phyloP scores from a whole-genome alignment of 768 basidiomycete species.

The Clitopilus hobsonii region DNA sequence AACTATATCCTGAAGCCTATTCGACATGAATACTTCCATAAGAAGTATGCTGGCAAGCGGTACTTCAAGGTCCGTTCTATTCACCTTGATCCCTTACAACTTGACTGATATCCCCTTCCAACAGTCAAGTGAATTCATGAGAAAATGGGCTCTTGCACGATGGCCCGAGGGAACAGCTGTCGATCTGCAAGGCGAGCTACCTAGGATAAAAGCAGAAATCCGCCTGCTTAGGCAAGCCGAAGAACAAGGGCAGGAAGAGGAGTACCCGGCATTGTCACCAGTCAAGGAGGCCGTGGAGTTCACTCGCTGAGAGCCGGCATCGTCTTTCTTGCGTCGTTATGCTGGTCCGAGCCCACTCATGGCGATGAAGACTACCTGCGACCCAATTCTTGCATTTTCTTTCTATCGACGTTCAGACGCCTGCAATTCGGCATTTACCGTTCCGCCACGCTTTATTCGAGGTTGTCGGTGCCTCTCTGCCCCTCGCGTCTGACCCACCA shows the following conservation, averaged over 20 bases:
- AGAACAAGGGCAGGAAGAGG: constrained; percentile 16
- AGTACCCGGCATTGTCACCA: background rate
- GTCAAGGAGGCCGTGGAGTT: background rate
- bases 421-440: background rate
- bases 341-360: too few relatives aligned
- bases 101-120: background rate
- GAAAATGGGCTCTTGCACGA: constrained; percentile 77
- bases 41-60: constrained; percentile 91
- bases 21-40: constrained; percentile 81
- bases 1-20: constrained; percentile 83
- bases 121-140: constrained; percentile 81
- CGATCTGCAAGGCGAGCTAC: constrained; percentile 54
- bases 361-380: too few relatives aligned
- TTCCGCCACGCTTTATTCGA: background rate
- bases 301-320: too few relatives aligned
- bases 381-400: background rate
- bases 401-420: too few relatives aligned
- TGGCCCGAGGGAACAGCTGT: constrained; percentile 66
- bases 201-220: constrained; percentile 53
- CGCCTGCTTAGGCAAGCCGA: constrained; percentile 32
- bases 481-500: too few relatives aligned
- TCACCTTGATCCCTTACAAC: background rate
- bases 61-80: constrained; percentile 66
- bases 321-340: too few relatives aligned
- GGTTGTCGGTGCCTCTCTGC: background rate